These are phyloP conservation scores for Vaccinium vitisidaea DNA, from an alignment of 148 eudicot genomes.

Conservation along the genomic window DNA sequence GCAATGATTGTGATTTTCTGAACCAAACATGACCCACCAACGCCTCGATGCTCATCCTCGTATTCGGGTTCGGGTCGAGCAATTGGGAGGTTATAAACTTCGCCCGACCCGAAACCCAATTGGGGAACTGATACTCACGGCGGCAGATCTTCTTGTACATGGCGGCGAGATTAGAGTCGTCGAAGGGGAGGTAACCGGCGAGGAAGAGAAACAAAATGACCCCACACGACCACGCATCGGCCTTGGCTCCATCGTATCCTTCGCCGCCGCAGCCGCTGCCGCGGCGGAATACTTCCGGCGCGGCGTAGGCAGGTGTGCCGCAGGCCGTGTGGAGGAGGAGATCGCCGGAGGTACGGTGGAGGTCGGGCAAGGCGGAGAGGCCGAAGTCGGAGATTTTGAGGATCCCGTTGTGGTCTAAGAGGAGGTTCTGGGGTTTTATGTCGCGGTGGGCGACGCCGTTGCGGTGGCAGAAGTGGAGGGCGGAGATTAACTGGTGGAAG, in stretches of 20 bases:
- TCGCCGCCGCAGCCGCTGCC: conserved; percentile 43
- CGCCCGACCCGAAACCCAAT: conserved; percentile 49
- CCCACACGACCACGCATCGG: conserved; percentile 89
- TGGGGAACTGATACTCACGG: conserved; percentile 50
- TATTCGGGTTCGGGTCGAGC: conserved; percentile 65
- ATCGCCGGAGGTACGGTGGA: not conserved
- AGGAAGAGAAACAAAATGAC: conserved; percentile 64
- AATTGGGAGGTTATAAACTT: conserved; percentile 38
- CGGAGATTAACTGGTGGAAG: conserved; percentile 58
- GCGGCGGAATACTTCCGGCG: conserved; percentile 56
- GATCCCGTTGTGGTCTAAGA: conserved; percentile 45
- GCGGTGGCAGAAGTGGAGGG: conserved; percentile 59
- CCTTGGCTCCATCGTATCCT: conserved; percentile 62
- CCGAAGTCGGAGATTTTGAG: conserved; percentile 71
- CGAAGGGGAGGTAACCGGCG: conserved; percentile 61
- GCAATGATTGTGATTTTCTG: conserved; percentile 25
- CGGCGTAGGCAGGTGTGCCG: conserved; percentile 64
- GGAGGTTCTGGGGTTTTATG: conserved; percentile 67
- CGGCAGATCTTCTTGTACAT: conserved; percentile 64
- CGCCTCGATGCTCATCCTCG: conserved; percentile 48
- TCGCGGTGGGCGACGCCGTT: conserved; percentile 74
- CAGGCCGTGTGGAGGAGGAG: conserved; percentile 58
- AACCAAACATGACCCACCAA: conserved; percentile 52
- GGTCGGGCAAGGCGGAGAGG: conserved; percentile 55
- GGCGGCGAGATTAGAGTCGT: conserved; percentile 49